Evolutionary conservation across 2,329 filamentous ascomycete genomes (phyloP).

Genomic region (Alternaria sp.): DNA sequence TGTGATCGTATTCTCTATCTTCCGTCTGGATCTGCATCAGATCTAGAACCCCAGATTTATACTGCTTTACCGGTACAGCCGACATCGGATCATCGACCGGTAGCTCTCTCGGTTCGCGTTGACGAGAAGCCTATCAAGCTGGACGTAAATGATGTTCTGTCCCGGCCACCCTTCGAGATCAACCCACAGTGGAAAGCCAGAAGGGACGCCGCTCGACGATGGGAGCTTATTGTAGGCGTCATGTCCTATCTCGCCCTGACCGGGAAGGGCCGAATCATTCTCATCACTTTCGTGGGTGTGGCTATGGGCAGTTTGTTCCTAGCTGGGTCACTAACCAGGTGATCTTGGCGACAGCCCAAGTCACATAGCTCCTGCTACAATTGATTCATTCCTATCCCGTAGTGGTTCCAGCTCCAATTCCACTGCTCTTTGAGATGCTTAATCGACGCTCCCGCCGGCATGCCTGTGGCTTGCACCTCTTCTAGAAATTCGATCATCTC

Average conservation of each 20-base stretch:
- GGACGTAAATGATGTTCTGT: conserved; percentile 48
- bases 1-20: conserved; percentile 89
- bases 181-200: conserved; percentile 65
- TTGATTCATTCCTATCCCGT: conserved; percentile 3
- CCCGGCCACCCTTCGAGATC: conserved; percentile 64
- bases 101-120: conserved; percentile 74
- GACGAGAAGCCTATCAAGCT: conserved; percentile 60
- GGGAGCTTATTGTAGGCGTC: conserved; percentile 68
- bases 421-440: conserved; percentile 21
- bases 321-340: conserved; percentile 27
- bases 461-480: conserved; percentile 25
- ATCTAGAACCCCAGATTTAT: conserved; percentile 70
- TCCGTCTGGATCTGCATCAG: conserved; percentile 50
- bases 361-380: neutral
- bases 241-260: conserved; percentile 63
- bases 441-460: conserved; percentile 22
- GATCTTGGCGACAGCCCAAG: neutral
- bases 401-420: conserved; percentile 12
- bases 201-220: conserved; percentile 62
- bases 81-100: conserved; percentile 89
- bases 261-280: conserved; percentile 55
- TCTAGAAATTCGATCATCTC: conserved; percentile 30
- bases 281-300: conserved; percentile 43
- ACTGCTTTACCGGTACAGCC: conserved; percentile 77
- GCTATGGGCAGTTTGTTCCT: conserved; percentile 40